A percentile compares a stretch with the other conserved stretches of the same genome.
phyloP scores from a whole-genome alignment of 768 basidiomycete species.

The Psilocybe sp. region DNA sequence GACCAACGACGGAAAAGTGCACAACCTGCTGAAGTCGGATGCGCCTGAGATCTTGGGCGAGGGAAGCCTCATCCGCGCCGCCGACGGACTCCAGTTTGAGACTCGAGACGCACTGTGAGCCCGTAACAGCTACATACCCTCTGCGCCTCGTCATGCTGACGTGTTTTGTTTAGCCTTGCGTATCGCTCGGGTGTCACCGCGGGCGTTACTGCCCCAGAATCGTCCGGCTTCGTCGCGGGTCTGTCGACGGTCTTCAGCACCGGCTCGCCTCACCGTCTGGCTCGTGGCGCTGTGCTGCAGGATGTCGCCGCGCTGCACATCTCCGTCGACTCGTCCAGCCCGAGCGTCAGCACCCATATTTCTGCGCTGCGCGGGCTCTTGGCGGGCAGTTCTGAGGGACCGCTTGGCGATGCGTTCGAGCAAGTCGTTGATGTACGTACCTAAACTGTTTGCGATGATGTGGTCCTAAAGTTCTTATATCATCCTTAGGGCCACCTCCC shows the following conservation, averaged over 20 bases:
- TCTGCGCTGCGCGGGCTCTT: slow-evolving; percentile 55
- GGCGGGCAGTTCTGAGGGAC: slow-evolving; percentile 33
- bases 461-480: neutral
- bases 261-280: slow-evolving; percentile 52
- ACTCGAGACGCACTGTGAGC: slow-evolving; percentile 52
- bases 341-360: slow-evolving; percentile 69
- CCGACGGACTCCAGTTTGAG: slow-evolving; percentile 71
- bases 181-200: slow-evolving; percentile 64
- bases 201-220: slow-evolving; percentile 54
- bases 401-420: slow-evolving; percentile 38
- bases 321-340: slow-evolving; percentile 36
- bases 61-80: slow-evolving; percentile 47
- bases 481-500: slow-evolving; percentile 47
- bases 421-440: slow-evolving; percentile 42
- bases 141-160: neutral
- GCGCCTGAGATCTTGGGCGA: slow-evolving; percentile 43
- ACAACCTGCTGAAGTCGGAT: slow-evolving; percentile 39
- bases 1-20: slow-evolving; percentile 58
- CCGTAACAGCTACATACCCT: neutral
- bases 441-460: neutral
- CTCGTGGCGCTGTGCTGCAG: slow-evolving; percentile 56
- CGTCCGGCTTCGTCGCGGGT: slow-evolving; percentile 50
- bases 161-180: slow-evolving; percentile 43
- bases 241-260: slow-evolving; percentile 58
- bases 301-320: slow-evolving; percentile 63